phyloP scores from a whole-genome alignment of 306 rosid genomes.

The Cucurbita moschata region DNA sequence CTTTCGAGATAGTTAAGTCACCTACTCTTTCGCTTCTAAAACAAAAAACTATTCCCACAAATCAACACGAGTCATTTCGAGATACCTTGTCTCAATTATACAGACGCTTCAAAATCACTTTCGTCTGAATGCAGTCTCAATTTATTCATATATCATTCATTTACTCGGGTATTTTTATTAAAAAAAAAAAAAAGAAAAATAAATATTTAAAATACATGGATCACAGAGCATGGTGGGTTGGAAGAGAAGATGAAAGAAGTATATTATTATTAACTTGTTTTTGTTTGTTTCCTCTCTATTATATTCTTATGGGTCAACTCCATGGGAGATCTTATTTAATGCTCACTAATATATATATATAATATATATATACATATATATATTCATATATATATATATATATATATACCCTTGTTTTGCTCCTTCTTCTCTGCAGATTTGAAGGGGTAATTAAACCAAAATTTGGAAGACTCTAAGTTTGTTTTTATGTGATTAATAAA shows the following conservation, averaged over 20 bases:
- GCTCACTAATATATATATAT: neutral
- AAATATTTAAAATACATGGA: too few species aligned
- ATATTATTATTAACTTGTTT: neutral
- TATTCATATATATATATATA: too few species aligned
- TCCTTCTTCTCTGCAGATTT: neutral
- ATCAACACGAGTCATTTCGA: too few species aligned
- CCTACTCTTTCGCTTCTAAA: accelerated
- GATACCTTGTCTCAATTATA: too few species aligned
- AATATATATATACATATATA: too few species aligned
- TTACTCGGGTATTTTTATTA: too few species aligned
- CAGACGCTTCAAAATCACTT: too few species aligned
- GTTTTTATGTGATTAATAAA: neutral
- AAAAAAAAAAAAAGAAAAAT: too few species aligned
- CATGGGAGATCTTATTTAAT: neutral
- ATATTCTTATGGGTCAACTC: neutral
- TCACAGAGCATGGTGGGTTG: neutral
- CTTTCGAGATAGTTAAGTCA: too few species aligned
- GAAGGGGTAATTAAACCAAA: neutral
- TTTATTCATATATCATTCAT: too few species aligned
- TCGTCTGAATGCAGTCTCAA: too few species aligned
- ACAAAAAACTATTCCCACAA: too few species aligned
- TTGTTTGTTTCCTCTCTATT: neutral
- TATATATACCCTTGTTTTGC: neutral
- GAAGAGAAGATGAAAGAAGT: neutral
- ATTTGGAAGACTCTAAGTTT: neutral